Percentiles rank a stretch among this genome's conserved stretches.
phyloP scores from a whole-genome alignment of 1,284 basidiomycete species.

The Papiliotrema laurentii region DNA sequence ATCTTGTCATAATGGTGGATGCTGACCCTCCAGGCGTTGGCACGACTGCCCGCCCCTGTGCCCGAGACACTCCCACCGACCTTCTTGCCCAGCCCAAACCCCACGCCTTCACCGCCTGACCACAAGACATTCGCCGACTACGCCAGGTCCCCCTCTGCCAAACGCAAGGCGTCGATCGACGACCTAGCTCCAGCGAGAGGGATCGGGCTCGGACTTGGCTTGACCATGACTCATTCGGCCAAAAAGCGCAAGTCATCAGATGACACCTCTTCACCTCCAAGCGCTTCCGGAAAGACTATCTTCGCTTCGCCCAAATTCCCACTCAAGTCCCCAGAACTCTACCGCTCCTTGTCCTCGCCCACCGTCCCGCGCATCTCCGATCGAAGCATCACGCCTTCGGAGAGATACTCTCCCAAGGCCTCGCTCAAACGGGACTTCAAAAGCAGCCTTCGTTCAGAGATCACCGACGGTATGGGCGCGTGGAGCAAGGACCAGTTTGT shows the following conservation, averaged over 20 bases:
- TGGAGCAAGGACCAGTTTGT: conserved; percentile 21
- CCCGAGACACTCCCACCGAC: conserved; percentile 26
- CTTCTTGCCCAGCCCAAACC: conserved; percentile 23
- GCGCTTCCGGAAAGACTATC: neutral
- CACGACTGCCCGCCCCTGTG: conserved; percentile 33
- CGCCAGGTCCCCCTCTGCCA: conserved; percentile 3
- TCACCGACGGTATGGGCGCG: conserved; percentile 9
- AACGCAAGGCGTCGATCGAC: conserved; percentile 11
- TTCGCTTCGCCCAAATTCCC: neutral
- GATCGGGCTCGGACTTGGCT: conserved; percentile 23
- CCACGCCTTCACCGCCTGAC: conserved; percentile 16
- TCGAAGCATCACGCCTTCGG: neutral
- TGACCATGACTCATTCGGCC: conserved; percentile 10
- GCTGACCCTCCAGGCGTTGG: conserved; percentile 19
- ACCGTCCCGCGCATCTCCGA: neutral
- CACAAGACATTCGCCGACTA: conserved; percentile 16
- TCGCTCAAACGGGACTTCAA: conserved; percentile 3
- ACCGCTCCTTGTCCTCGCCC: conserved; percentile 1
- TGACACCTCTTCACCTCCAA: neutral
- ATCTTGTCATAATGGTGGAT: no score
- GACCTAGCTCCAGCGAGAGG: conserved; percentile 10
- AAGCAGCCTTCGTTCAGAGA: conserved; percentile 14
- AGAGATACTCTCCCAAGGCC: neutral
- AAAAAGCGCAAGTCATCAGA: conserved; percentile 1
- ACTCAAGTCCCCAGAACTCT: conserved; percentile 6